phyloP scores from a whole-genome alignment of 164 flowering plant genomes.

The grape (Vitis vinifera) region DNA sequence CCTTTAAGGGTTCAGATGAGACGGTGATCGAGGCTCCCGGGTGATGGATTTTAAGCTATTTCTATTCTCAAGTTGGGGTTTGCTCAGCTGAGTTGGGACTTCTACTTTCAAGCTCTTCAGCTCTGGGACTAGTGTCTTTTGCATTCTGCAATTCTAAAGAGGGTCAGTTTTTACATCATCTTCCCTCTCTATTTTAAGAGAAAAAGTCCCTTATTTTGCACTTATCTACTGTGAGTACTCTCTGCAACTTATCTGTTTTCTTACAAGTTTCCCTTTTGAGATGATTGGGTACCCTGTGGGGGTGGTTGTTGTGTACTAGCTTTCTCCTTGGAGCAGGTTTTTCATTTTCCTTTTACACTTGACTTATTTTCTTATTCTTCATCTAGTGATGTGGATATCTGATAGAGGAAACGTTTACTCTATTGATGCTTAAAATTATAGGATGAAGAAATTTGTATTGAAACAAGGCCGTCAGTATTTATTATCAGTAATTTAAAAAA shows the following conservation, averaged over 20 bases:
- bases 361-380: not conserved
- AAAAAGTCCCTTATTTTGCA: no score
- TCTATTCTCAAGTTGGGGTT: not conserved
- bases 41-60: not conserved
- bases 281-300: no score
- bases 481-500: no score
- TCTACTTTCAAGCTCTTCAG: not conserved
- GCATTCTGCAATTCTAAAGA: not conserved
- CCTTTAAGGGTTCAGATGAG: not conserved
- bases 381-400: not conserved
- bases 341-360: not conserved
- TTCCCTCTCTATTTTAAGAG: not conserved
- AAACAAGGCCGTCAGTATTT: not conserved
- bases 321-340: not conserved
- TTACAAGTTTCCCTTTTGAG: no score
- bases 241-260: no score
- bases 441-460: not conserved
- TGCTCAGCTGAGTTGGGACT: not conserved
- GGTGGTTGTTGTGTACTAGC: no score
- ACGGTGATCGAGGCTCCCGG: conserved; percentile 1
- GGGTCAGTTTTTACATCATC: not conserved
- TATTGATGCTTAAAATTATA: not conserved
- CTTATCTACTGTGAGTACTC: no score
- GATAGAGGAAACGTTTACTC: not conserved
- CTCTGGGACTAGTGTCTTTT: not conserved